These are phyloP conservation scores for Eucalyptus pauciflora DNA, from an alignment of 345 rosid species.

Conservation along the genomic window DNA sequence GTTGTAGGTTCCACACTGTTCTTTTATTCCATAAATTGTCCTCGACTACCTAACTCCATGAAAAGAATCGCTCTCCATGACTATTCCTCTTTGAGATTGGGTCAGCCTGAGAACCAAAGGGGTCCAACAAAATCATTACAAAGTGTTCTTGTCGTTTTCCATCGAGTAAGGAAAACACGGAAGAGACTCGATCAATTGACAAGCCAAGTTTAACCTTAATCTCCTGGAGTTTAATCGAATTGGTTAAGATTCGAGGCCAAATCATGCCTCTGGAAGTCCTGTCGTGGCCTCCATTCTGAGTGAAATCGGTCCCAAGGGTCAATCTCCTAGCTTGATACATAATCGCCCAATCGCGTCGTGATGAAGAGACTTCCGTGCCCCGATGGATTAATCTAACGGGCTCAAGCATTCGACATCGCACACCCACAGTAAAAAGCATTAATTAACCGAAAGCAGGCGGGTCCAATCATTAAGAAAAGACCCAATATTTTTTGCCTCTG, in stretches of 20 bases:
- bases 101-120: neutral
- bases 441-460: neutral
- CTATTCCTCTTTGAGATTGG: neutral
- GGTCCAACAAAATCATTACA: neutral
- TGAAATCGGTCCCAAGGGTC: neutral
- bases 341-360: too few species aligned
- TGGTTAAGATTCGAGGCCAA: neutral
- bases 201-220: neutral
- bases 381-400: neutral
- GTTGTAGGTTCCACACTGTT: neutral
- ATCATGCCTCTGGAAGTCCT: neutral
- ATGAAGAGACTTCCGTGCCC: neutral
- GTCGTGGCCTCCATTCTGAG: neutral
- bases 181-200: neutral
- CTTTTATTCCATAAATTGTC: neutral
- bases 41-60: neutral
- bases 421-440: neutral
- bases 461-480: neutral
- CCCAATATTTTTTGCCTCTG: neutral
- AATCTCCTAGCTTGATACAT: too few species aligned
- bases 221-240: neutral
- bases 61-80: neutral
- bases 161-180: neutral
- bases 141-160: neutral
- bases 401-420: neutral